Base-by-base conservation (phyloP, 768 basidiomycete genomes). In the Amanita inopinata region DNA sequence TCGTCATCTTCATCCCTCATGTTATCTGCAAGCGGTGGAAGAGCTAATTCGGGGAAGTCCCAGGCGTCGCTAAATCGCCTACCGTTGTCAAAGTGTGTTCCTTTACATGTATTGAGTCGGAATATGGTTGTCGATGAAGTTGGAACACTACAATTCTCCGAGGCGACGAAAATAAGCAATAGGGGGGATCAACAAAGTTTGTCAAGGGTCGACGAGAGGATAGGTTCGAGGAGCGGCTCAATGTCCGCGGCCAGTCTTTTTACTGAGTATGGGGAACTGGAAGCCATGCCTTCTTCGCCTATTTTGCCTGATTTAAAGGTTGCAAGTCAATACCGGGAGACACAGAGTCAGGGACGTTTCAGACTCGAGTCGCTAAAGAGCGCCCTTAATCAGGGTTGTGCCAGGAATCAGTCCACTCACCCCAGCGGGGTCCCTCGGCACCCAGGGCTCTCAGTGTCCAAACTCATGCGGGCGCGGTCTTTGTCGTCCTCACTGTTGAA, bases 201-300 rank as follows among this genome's bases (percentile, higher is more conserved):
- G 25, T 23, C 23, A 6, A 19, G 34, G 25, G 33, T 20, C 17
- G 19, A 36, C 25, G 20, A 43, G 22, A 17, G 27, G 19, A 28
- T 28, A 18, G 42, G 42, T 43, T 43, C 35, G 42, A 19, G 42
- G 34, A 18, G 19, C 33, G 25, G 33, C 24, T 43, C 42, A 36
- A 36, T 36, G 14, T 43, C 42, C 34, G 42, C 42, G 25, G 34
- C 27, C 19, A 28, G 33, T 7, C 23, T 22, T 17, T 0, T 20
- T 7, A 30, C 25, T 2, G 33, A 17, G 30, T 40, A 40, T 22
- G 40, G 32, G n/a, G 40, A 32, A 27, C 31, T 31, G 14, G 24
- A 24, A 28, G 14, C 18, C 24, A 22, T 35, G 3, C 8, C 32
- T 43, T 22, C 32, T 33, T n/a, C 7, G 27, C 7, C 7, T 7